Percentiles rank a stretch among this genome's conserved stretches.
phyloP scores from a whole-genome alignment of 495 filamentous ascomycete species.

The Cryomyces minteri region DNA sequence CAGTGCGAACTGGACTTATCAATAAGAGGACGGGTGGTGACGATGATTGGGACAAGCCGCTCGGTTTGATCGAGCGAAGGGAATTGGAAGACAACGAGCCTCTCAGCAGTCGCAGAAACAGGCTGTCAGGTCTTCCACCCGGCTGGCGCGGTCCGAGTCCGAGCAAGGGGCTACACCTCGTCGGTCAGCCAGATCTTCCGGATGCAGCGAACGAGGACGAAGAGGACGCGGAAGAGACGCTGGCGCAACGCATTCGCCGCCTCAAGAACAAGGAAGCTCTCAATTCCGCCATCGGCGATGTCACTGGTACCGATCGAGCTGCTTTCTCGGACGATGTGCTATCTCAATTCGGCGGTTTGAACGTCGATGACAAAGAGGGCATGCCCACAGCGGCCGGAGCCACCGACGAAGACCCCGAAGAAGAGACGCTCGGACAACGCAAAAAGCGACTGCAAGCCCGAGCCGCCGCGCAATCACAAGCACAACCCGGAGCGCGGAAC shows the following conservation, averaged over 20 bases:
- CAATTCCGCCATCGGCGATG: slow-evolving; percentile 20
- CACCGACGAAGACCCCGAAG: slow-evolving; percentile 24
- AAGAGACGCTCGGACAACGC: slow-evolving; percentile 82
- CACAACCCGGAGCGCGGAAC: slow-evolving; percentile 10
- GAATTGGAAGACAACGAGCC: slow-evolving; percentile 87
- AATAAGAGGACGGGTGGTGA: slow-evolving; percentile 22
- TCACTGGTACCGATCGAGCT: slow-evolving; percentile 38
- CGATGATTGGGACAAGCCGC: slow-evolving; percentile 35
- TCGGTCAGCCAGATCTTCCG: slow-evolving; percentile 1
- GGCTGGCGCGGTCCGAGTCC: not conserved
- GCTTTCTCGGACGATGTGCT: slow-evolving; percentile 69
- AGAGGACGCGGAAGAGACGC: slow-evolving; percentile 58
- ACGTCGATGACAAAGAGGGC: slow-evolving; percentile 16
- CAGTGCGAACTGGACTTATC: slow-evolving; percentile 33
- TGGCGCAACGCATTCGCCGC: slow-evolving; percentile 55
- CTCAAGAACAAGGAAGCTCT: slow-evolving; percentile 36
- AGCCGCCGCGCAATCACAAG: slow-evolving; percentile 33
- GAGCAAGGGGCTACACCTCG: slow-evolving; percentile 1
- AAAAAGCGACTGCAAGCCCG: slow-evolving; percentile 64
- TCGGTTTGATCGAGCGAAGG: slow-evolving; percentile 70
- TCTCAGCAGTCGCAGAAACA: slow-evolving; percentile 56
- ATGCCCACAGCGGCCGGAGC: slow-evolving; percentile 3
- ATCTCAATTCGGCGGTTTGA: slow-evolving; percentile 40
- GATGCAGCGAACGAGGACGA: slow-evolving; percentile 22
- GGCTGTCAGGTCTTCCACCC: slow-evolving; percentile 42